These are phyloP conservation scores for Dactylellina leptospora DNA, from an alignment of 2,329 filamentous ascomycete genomes.

Conservation along the genomic window DNA sequence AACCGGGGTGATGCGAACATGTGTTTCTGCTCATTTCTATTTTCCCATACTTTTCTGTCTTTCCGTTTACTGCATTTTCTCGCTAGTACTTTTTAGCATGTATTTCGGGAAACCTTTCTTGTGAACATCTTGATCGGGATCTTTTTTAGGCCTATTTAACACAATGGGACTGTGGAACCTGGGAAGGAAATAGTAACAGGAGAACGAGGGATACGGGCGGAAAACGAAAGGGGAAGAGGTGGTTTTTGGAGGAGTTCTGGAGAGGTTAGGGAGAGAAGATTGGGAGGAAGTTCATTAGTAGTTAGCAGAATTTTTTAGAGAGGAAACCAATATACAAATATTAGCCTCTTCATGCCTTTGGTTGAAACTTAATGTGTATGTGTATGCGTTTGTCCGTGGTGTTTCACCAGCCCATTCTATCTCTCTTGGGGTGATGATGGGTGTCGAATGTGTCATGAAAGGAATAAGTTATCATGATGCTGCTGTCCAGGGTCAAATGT, in stretches of 20 bases:
- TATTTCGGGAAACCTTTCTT: conserved; percentile 13
- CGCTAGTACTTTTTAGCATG: conserved; percentile 1
- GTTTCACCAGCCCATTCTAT: too few species aligned
- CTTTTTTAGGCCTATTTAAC: not conserved
- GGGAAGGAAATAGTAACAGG: conserved; percentile 19
- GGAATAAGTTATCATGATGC: too few species aligned
- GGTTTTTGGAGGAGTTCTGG: not conserved
- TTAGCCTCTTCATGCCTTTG: too few species aligned
- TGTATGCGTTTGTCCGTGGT: too few species aligned
- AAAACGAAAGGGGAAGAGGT: not conserved
- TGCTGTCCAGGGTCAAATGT: too few species aligned
- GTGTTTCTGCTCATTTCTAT: not conserved
- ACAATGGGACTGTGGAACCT: not conserved
- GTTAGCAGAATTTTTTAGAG: conserved; percentile 40
- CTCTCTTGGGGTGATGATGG: too few species aligned
- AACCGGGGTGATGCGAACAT: not conserved
- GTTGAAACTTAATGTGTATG: too few species aligned
- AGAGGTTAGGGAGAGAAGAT: conserved; percentile 7
- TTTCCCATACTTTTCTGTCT: not conserved
- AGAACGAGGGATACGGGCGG: not conserved
- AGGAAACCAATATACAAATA: conserved; percentile 27
- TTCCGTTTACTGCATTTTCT: conserved; percentile 1
- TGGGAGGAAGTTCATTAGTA: conserved; percentile 6
- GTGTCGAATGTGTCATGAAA: too few species aligned
- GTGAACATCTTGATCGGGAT: conserved; percentile 8